Base-by-base conservation (phyloP, 176 grass and related monocot genomes). In the Triticum urartu region DNA sequence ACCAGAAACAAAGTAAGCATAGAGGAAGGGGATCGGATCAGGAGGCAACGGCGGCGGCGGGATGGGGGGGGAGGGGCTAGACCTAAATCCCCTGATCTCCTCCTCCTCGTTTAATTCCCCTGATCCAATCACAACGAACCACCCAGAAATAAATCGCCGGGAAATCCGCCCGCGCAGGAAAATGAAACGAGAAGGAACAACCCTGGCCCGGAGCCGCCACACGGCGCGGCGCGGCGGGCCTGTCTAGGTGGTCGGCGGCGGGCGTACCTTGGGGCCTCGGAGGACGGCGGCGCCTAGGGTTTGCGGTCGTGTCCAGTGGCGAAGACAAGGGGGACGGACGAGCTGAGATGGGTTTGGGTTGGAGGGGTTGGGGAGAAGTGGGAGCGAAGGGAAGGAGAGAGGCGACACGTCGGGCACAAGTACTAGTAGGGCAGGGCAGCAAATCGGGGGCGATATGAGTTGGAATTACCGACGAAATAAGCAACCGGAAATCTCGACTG, bases 231-330 rank as follows among this genome's bases (percentile, higher is more conserved):
- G 48, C 33, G 77, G 70, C 28, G 28, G 79, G 67, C 84, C 78
- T 43, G 48, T 15, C n/a, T 79, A 80, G 36, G 77, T 11, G 28
- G 61, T 15, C 60, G 81, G 48, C 81, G 89, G 80, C 60, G 58
- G 40, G 42, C 58, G 67, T 69, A 91, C 89, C 89, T 91, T 48
- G 39, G 61, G 60, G 85, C 85, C 89, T 83, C 68, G 61, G 85
- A 82, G 81, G 89, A 85, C 85, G 89, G 89, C 89, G 85, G 81
- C 85, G 76, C 76, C 85, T 91, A 91, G 89, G 89, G 85, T 91
- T 87, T 80, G 75, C 52, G 76, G 81, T 80, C 85, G 89, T 87
- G 76, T 86, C 89, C 89, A 91, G 89, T 87, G 38, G 43, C 68
- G 68, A 52, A 86, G 48, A 61, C 79, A 45, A 40, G 48, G 68